A percentile compares a stretch with the other conserved stretches of the same genome.
These are phyloP conservation scores for Candida corydali DNA, from an alignment of 805 yeast genomes.

Conservation along the genomic window DNA sequence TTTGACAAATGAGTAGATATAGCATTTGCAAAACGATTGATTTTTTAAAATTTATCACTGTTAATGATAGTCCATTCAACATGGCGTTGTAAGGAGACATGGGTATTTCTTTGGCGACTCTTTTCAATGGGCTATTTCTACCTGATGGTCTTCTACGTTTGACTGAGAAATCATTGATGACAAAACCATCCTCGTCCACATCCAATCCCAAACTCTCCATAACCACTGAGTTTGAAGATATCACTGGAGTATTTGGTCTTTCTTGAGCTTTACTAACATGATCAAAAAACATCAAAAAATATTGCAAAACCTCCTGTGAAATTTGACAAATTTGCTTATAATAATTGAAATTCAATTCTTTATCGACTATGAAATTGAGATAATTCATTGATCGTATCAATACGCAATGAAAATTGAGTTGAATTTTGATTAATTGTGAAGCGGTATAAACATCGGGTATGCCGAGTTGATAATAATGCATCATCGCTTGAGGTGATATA, in stretches of 20 bases:
- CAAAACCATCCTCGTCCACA: conserved; percentile 43
- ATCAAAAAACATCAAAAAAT: conserved; percentile 33
- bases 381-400: conserved; percentile 40
- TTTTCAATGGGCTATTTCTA: conserved; percentile 9
- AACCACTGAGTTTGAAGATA: conserved; percentile 15
- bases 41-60: conserved; percentile 41
- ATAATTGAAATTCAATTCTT: conserved; percentile 32
- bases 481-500: conserved; percentile 15
- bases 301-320: conserved; percentile 33
- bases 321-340: conserved; percentile 33
- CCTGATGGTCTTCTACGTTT: conserved; percentile 25
- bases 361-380: conserved; percentile 39
- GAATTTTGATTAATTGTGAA: conserved; percentile 37
- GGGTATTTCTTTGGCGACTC: conserved; percentile 26
- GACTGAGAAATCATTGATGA: conserved; percentile 40
- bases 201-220: conserved; percentile 36
- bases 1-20: conserved; percentile 36
- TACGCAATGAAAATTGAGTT: conserved; percentile 40
- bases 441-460: conserved; percentile 38
- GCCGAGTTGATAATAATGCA: conserved; percentile 26
- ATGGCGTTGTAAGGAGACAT: conserved; percentile 37
- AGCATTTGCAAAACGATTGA: conserved; percentile 40
- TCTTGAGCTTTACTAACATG: conserved; percentile 25
- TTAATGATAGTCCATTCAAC: conserved; percentile 40
- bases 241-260: conserved; percentile 3